Base-by-base conservation (phyloP, 176 grass and related monocot genomes). In the Canna indica region DNA sequence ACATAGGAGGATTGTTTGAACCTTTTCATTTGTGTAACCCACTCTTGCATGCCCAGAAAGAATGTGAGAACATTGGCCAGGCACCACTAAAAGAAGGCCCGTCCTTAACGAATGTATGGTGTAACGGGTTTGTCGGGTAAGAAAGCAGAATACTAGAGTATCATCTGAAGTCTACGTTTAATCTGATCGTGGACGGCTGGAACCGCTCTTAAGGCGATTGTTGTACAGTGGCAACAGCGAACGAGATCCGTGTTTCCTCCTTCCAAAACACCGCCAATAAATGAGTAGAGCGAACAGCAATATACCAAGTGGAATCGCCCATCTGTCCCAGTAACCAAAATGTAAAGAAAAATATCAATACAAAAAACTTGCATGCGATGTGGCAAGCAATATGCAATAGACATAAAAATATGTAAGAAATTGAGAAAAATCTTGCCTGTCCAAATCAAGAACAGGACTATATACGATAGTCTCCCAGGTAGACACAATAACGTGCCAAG, bases 401-500 rank as follows among this genome's bases (percentile, higher is more conserved):
- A n/a, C n/a, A n/a, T n/a, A n/a, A n/a, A n/a, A n/a, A n/a, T n/a
- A n/a, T n/a, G n/a, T n/a, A 0, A 38, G 7, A 0, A 72, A 72
- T 25, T 17, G 16, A 24, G 29, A 34, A 36, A 63, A 28, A 69
- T 5, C 71, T 50, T 72, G 80, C 94, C 94, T 87, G 69, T 92
- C 94, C 35, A 92, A 77, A 80, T 97, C 94, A 78, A 97, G 94
- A 75, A 97, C 17, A 64, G 94, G 80, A 64, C 61, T 97, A 72
- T 92, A 92, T 29, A 97, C 93, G 1, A 97, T 80, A 26, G 86
- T 83, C 62, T 97, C 94, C 94, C 94, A 97, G 0, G 69, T 80
- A 41, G 88, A 82, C 26, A 92, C 84, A 18, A 97, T 80, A 16
- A 90, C 26, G 58, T 97, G 86, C 89, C 94, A 97, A 28, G 77